Evolutionary conservation across 768 basidiomycete species (phyloP).

Genomic region (Postia placenta): DNA sequence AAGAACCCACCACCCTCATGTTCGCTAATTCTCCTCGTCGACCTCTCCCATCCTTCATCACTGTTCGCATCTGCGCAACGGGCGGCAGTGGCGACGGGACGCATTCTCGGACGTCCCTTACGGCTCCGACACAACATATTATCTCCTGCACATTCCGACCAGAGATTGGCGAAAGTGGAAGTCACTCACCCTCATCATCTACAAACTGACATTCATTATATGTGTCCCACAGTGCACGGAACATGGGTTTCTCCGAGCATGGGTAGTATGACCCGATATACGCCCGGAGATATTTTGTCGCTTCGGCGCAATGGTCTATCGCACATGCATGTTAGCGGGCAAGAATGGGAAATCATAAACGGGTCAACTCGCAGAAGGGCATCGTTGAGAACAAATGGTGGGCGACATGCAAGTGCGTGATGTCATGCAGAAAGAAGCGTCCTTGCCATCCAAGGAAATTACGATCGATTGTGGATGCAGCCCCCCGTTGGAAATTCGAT

Average conservation of each 20-base stretch:
- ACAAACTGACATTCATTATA: conserved; percentile 32
- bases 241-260: conserved; percentile 24
- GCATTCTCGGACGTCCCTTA: conserved; percentile 15
- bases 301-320: conserved; percentile 26
- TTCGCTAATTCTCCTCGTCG: too few relatives aligned
- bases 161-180: not conserved
- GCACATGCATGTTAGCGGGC: not conserved
- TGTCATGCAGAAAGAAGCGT: conserved; percentile 58
- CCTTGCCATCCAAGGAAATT: conserved; percentile 57
- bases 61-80: too few relatives aligned
- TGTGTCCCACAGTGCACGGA: conserved; percentile 27
- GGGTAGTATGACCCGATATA: conserved; percentile 28
- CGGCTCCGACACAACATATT: conserved; percentile 23
- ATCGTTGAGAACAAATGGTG: conserved; percentile 46
- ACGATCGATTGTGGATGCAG: conserved; percentile 51
- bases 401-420: conserved; percentile 58
- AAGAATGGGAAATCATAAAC: not conserved
- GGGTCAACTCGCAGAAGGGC: conserved; percentile 30
- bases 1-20: too few relatives aligned
- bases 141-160: conserved; percentile 11
- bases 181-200: conserved; percentile 25
- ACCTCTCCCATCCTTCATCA: too few relatives aligned
- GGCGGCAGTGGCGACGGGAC: too few relatives aligned
- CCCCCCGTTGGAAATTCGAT: conserved; percentile 55
- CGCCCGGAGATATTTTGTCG: conserved; percentile 23